Conservation (phyloP, 176 grass and related monocot species). For the Oryza longistaminata region DNA sequence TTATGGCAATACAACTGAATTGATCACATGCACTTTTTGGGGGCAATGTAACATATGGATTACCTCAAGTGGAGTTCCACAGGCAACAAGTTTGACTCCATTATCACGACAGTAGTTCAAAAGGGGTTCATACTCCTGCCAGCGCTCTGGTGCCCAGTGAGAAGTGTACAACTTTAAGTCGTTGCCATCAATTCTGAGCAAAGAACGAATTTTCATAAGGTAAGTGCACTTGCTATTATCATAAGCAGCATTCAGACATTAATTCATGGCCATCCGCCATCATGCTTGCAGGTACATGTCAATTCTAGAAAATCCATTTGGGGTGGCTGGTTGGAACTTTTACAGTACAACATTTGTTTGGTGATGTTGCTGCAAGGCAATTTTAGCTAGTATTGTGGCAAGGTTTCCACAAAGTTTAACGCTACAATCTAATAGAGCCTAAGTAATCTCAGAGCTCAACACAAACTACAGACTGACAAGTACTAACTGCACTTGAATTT, state of each 20-base stretch:
- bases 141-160: slow-evolving; percentile 84
- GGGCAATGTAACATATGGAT: slow-evolving; percentile 24
- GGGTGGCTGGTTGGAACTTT: background rate
- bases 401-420: background rate
- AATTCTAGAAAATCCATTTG: background rate
- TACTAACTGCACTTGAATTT: background rate
- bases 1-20: slow-evolving; percentile 16
- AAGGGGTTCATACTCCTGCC: slow-evolving; percentile 97
- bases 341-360: background rate
- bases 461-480: background rate
- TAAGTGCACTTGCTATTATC: background rate
- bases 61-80: slow-evolving; percentile 94
- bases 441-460: background rate
- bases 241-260: background rate
- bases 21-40: background rate
- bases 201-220: background rate
- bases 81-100: slow-evolving; percentile 82
- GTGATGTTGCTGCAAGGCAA: background rate
- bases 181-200: slow-evolving; percentile 74
- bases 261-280: background rate
- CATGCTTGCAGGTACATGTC: background rate
- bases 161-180: slow-evolving; percentile 62
- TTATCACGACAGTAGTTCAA: slow-evolving; percentile 86
- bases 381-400: background rate
- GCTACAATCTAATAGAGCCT: background rate